Conservation (phyloP, 148 eudicot genomes). For the Amaranthus cruentus region DNA sequence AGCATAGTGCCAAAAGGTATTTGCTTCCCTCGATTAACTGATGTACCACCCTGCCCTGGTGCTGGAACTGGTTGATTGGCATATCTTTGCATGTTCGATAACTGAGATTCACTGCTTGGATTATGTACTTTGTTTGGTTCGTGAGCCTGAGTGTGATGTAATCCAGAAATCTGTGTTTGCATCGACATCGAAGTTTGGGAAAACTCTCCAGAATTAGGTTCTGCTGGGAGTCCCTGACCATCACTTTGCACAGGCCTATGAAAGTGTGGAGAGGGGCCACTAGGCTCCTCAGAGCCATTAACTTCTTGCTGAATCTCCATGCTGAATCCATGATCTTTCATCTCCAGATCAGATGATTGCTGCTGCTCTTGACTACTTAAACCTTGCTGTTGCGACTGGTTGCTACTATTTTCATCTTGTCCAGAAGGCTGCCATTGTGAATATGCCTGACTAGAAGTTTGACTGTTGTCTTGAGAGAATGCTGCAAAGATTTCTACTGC, state of each 20-base stretch:
- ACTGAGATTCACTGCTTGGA: conserved; percentile 38
- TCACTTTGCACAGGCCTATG: conserved; percentile 34
- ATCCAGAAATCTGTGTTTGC: conserved; percentile 40
- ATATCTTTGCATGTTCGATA: conserved; percentile 36
- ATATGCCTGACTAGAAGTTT: conserved; percentile 49
- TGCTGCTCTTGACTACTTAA: conserved; percentile 23
- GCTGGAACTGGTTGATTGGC: conserved; percentile 39
- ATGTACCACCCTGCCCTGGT: conserved; percentile 38
- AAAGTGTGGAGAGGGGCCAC: conserved; percentile 30
- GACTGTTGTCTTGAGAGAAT: conserved; percentile 59
- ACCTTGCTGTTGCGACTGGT: conserved; percentile 42
- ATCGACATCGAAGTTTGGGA: conserved; percentile 33
- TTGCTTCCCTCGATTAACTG: conserved; percentile 52
- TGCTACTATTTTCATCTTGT: conserved; percentile 39
- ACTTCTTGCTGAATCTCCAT: conserved; percentile 38
- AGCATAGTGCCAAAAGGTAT: conserved; percentile 87
- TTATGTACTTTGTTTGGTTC: conserved; percentile 35
- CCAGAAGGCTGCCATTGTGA: conserved; percentile 62
- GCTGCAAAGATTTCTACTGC: conserved; percentile 30
- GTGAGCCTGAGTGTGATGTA: conserved; percentile 30
- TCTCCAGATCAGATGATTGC: conserved; percentile 39
- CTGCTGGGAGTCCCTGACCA: conserved; percentile 34
- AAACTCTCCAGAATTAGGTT: conserved; percentile 35
- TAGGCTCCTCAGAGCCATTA: conserved; percentile 33
- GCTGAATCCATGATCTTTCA: conserved; percentile 38